These are phyloP conservation scores for Haemoproteus tartakovskyi DNA, from an alignment of 169 alveolate species.

Conservation along the genomic window DNA sequence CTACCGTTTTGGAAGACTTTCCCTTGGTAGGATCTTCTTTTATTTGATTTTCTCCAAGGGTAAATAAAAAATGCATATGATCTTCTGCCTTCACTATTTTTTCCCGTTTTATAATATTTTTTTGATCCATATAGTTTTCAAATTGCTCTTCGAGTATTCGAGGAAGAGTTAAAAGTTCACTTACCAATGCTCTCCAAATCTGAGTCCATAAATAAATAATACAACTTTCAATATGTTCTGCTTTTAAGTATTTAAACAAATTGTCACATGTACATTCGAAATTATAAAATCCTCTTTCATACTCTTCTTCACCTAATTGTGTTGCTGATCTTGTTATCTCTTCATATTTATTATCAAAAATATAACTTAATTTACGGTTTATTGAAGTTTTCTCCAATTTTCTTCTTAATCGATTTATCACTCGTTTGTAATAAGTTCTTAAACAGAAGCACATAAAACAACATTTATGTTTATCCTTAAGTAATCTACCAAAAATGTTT, in stretches of 20 bases:
- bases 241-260: constrained; percentile 40
- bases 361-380: constrained; percentile 23
- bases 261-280: constrained; percentile 20
- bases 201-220: constrained; percentile 24
- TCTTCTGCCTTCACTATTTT: constrained; percentile 43
- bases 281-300: background rate
- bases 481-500: constrained; percentile 19
- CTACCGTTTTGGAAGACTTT: too few species aligned
- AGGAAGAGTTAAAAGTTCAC: constrained; percentile 40
- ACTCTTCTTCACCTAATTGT: background rate
- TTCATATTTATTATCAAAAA: constrained; percentile 43
- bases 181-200: constrained; percentile 28
- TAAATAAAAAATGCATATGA: constrained; percentile 30
- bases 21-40: too few species aligned
- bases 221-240: constrained; percentile 24
- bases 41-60: too few species aligned
- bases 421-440: constrained; percentile 22
- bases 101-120: constrained; percentile 42
- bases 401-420: constrained; percentile 31
- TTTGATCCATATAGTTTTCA: constrained; percentile 25
- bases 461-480: constrained; percentile 22
- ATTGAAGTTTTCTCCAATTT: constrained; percentile 5
- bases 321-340: constrained; percentile 9
- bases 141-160: constrained; percentile 50
- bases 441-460: constrained; percentile 54